These are phyloP conservation scores for Aeschynomene evenia DNA, from an alignment of 306 rosid species.

Conservation along the genomic window DNA sequence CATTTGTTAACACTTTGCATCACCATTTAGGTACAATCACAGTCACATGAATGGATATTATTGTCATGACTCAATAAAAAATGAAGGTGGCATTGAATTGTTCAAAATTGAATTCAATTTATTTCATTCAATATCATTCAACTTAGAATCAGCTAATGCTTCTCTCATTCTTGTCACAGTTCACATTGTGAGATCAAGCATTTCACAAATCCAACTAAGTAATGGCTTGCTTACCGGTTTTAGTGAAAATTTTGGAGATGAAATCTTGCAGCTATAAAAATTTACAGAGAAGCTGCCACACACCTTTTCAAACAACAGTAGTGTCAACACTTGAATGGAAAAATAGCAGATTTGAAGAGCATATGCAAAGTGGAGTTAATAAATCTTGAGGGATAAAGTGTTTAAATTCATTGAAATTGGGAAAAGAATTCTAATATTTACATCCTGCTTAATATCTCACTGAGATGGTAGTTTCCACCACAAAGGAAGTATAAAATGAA, in stretches of 20 bases:
- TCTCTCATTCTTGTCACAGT: not conserved
- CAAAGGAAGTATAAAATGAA: not conserved
- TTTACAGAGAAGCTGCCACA: too few species aligned
- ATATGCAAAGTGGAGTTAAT: not conserved
- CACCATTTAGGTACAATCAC: not conserved
- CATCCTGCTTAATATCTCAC: not conserved
- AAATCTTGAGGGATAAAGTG: not conserved
- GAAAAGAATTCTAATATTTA: not conserved
- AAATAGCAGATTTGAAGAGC: not conserved
- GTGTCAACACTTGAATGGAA: too few species aligned
- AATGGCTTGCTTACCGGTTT: not conserved
- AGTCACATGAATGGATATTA: not conserved
- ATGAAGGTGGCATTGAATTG: not conserved
- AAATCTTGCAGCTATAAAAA: not conserved
- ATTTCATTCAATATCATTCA: not conserved
- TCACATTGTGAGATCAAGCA: not conserved
- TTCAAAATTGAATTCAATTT: not conserved
- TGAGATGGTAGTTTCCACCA: not conserved
- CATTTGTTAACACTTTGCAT: not conserved
- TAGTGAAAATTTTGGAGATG: not conserved
- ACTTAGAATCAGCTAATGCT: not conserved
- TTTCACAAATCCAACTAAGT: not conserved
- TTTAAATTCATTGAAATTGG: not conserved
- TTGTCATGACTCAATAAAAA: not conserved
- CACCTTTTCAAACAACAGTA: not conserved